These are phyloP conservation scores for Setaria viridis DNA, from an alignment of 202 grass and related monocot species.

Conservation along the genomic window DNA sequence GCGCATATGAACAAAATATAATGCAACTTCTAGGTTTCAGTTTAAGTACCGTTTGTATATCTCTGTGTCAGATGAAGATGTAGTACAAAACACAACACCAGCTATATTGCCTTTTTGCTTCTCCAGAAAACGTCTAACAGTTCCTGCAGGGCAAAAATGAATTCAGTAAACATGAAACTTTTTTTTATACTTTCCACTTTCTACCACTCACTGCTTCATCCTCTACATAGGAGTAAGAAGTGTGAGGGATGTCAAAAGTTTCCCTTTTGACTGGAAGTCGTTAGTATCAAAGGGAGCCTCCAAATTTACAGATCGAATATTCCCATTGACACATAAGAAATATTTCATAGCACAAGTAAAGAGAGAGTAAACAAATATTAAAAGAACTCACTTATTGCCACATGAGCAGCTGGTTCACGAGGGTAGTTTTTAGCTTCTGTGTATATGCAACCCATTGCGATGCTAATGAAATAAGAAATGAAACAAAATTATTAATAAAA, in stretches of 20 bases:
- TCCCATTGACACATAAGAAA: conserved; percentile 34
- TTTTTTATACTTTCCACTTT: conserved; percentile 7
- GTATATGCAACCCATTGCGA: conserved; percentile 96
- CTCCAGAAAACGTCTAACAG: conserved; percentile 95
- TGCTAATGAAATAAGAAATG: conserved; percentile 55
- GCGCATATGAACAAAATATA: conserved; percentile 24
- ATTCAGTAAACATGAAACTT: conserved; percentile 34
- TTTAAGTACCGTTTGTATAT: conserved; percentile 90
- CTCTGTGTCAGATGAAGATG: conserved; percentile 88
- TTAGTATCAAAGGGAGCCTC: neutral
- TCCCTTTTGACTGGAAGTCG: neutral
- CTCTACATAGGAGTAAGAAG: neutral
- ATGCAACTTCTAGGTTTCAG: conserved; percentile 23
- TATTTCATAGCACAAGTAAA: conserved; percentile 6
- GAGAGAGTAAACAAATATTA: conserved; percentile 21
- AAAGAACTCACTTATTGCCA: conserved; percentile 93
- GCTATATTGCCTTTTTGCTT: conserved; percentile 92
- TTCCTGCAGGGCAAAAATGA: conserved; percentile 57
- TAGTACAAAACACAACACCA: conserved; percentile 92
- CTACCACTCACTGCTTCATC: neutral
- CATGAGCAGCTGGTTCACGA: conserved; percentile 92
- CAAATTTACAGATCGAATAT: conserved; percentile 8
- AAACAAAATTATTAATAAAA: conserved; percentile 15
- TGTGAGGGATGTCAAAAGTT: neutral
- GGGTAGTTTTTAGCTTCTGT: conserved; percentile 97